phyloP scores from a whole-genome alignment of 108 stramenopile species.

The Schizochytrium sp. region DNA sequence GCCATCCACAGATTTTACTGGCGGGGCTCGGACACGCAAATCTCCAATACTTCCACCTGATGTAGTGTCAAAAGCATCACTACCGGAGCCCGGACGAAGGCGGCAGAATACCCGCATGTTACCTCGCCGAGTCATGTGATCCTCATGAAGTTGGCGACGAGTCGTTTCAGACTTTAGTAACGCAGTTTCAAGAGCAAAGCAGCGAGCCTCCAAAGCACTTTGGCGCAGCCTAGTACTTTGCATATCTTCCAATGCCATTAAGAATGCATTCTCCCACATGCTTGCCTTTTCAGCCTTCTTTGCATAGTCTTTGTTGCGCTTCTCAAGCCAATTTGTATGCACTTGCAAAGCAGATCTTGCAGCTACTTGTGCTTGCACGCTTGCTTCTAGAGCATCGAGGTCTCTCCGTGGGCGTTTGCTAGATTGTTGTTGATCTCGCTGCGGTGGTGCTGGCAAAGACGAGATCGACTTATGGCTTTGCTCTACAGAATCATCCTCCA shows the following conservation, averaged over 20 bases:
- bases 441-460: neutral
- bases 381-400: slow-evolving; percentile 5
- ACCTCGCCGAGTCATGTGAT: slow-evolving; percentile 67
- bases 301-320: neutral
- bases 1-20: slow-evolving; percentile 53
- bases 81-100: slow-evolving; percentile 64
- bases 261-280: neutral
- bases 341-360: slow-evolving; percentile 20
- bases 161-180: neutral
- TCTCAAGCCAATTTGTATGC: slow-evolving; percentile 9
- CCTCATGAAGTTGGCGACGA: slow-evolving; percentile 37
- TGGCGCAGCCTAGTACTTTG: neutral
- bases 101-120: slow-evolving; percentile 75
- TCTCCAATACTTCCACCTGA: slow-evolving; percentile 30
- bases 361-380: slow-evolving; percentile 47
- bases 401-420: neutral
- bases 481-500: too few relatives aligned
- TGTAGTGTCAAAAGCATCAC: neutral
- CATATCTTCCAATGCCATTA: slow-evolving; percentile 37
- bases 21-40: slow-evolving; percentile 33
- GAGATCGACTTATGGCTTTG: neutral
- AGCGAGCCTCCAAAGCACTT: neutral
- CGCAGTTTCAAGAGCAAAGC: neutral
- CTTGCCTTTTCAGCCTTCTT: neutral
- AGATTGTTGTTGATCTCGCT: neutral